phyloP scores from a whole-genome alignment of 225 moss, liverwort and hornwort genomes.

The Polytrichum formosum region DNA sequence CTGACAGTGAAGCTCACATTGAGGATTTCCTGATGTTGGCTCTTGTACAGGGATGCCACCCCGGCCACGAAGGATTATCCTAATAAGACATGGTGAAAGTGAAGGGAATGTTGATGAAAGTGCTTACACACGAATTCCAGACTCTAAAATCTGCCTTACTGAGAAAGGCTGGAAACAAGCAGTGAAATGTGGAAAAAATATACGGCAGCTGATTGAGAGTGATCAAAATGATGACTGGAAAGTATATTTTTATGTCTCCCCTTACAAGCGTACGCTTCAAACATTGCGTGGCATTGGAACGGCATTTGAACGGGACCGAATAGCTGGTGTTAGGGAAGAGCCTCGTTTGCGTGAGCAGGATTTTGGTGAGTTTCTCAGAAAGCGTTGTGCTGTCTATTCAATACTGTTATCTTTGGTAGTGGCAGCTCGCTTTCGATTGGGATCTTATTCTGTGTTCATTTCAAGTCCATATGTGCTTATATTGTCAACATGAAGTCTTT shows the following conservation, averaged over 20 bases:
- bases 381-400: too few species aligned
- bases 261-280: conserved; percentile 86
- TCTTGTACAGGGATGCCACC: conserved; percentile 44
- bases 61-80: conserved; percentile 85
- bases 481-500: too few species aligned
- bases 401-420: background rate
- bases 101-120: conserved; percentile 89
- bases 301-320: conserved; percentile 84
- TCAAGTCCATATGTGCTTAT: too few species aligned
- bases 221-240: conserved; percentile 85
- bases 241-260: conserved; percentile 91
- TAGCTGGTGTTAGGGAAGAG: conserved; percentile 94
- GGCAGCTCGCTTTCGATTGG: background rate
- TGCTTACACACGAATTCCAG: conserved; percentile 83
- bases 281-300: conserved; percentile 87
- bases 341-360: conserved; percentile 96
- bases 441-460: too few species aligned
- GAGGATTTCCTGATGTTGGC: too few species aligned
- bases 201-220: conserved; percentile 66
- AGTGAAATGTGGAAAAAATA: conserved; percentile 74
- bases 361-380: conserved; percentile 50
- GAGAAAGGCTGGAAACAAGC: conserved; percentile 90
- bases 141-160: conserved; percentile 87
- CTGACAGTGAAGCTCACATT: too few species aligned
- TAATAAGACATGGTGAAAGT: conserved; percentile 92